Percentiles rank a stretch among this genome's conserved stretches.
These are phyloP conservation scores for Ilex aquifolium DNA, from an alignment of 257 asterid genomes.

Conservation along the genomic window DNA sequence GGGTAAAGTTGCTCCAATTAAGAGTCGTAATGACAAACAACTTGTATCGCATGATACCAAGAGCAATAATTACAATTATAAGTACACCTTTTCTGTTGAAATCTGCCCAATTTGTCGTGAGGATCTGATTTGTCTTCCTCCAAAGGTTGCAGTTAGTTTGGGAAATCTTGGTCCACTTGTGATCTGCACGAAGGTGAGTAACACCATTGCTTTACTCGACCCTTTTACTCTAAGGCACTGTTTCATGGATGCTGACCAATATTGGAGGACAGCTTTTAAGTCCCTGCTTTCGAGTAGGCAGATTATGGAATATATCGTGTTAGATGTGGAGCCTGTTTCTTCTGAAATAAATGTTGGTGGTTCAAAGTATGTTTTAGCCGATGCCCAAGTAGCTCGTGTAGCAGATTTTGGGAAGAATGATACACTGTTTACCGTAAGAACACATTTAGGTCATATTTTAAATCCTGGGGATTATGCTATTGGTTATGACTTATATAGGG, in stretches of 20 bases:
- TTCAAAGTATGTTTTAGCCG: slow-evolving; percentile 27
- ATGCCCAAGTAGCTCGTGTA: slow-evolving; percentile 48
- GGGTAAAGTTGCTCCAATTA: slow-evolving; percentile 35
- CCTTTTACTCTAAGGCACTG: slow-evolving; percentile 39
- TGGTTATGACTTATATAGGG: slow-evolving; percentile 47
- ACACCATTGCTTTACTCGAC: slow-evolving; percentile 36
- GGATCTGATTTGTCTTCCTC: slow-evolving; percentile 52
- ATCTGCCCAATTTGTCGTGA: slow-evolving; percentile 49
- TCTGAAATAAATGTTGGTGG: slow-evolving; percentile 39
- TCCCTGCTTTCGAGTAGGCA: slow-evolving; percentile 41
- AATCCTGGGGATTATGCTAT: slow-evolving; percentile 50
- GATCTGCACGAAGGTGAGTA: slow-evolving; percentile 42
- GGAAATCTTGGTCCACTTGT: slow-evolving; percentile 50
- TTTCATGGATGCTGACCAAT: slow-evolving; percentile 40
- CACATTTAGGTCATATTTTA: slow-evolving; percentile 52
- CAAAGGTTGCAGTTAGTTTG: slow-evolving; percentile 29
- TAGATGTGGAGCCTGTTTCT: slow-evolving; percentile 33
- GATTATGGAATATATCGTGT: slow-evolving; percentile 46
- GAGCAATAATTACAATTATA: slow-evolving; percentile 40
- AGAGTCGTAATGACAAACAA: slow-evolving; percentile 32
- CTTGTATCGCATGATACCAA: slow-evolving; percentile 48
- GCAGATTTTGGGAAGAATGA: slow-evolving; percentile 48
- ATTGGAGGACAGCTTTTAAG: slow-evolving; percentile 44
- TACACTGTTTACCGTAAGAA: slow-evolving; percentile 30
- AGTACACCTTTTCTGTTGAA: slow-evolving; percentile 45